Evolutionary conservation across 768 basidiomycete genomes (phyloP), one percentile per base, ranked within the genome.

Genomic region (Gautieria morchelliformis): DNA sequence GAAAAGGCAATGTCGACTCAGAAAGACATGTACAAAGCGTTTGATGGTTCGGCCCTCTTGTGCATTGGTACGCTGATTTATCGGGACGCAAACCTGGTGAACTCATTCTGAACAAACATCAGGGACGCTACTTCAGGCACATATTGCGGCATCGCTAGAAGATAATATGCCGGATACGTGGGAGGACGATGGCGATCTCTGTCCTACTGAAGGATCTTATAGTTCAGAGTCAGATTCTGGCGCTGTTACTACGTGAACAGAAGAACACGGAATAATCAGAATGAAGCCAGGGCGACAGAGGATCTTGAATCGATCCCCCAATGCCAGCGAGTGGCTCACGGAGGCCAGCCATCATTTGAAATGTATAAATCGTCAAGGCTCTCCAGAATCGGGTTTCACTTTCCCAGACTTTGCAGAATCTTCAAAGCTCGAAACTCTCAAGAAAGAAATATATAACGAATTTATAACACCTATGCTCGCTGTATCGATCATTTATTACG

Each of bases 71-170:
- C 22, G 75, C 69, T 20, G 17, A 59, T 22, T 37, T 37, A 2
- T n/a, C 8, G 32, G 37, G 15, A 12, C 52, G 24, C 33, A 42
- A 11, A 40, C 41, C 12, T 20, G 24, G 24, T 41, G 41, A 30
- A 27, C 24, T 33, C 37, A 33, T 41, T 41, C 37, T 37, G 9
- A 4, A 58, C 24, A 27, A 56, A 54, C 56, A 2, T 14, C 39
- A 85, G 87, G 85, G 1, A 81, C 89, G 71, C 66, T 88, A 20
- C 67, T 88, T 15, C 85, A 89, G 60, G 84, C 87, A 61, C 77
- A 84, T 60, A 73, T 87, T 17, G 75, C 72, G 9, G 70, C 67
- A 2, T 63, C 74, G 33, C 62, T 84, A 27, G 64, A 68, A 50
- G 66, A 74, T 11, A 61, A 64, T 20, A 67, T 75, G 15, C 78